Base-by-base conservation (phyloP, 1,284 basidiomycete species). In the Jaminaea rosea region DNA sequence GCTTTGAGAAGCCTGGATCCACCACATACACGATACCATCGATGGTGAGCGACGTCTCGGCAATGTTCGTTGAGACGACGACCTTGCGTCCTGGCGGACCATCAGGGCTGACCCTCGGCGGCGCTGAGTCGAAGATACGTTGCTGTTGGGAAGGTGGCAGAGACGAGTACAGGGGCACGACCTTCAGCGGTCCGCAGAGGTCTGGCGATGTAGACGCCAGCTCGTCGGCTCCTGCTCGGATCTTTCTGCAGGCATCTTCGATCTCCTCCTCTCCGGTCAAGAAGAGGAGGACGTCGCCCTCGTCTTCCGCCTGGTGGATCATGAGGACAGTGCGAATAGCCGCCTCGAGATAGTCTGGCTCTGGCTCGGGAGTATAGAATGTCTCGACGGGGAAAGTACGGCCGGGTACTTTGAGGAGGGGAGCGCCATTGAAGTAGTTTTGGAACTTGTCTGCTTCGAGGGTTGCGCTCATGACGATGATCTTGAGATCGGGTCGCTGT, bases 221-320 rank as follows among this genome's bases (percentile, higher is more conserved):
- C 36, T 69, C 63, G 29, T 72, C 69, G 4, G 64, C 67, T 69
- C 96, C 91, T 0, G 85, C 76, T 65, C 87, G 87, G 72, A 97
- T 93, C 75, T 94, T 93, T 29, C 87, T 79, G 73, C 93, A 97
- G 0, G 91, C 85, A 63, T 96, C 92, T 71, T 98, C 93, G 61
- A 98, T 98, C 77, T 98, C 94, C 69, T 97, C 93, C 74, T 97
- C 92, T 75, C 93, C 93, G 0, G 94, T 97, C 59, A 98, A 77
- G 83, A 98, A 98, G 4, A 98, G 78, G 1, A 98, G 78, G 32
- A 98, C 82, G 71, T 99, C 93, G 2, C 93, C 93, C 1, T 84
- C 85, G 4, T 90, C 88, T 74, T 99, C 93, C 1, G 88, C 89
- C 59, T 93, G 84, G 72, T 98, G 93, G 44, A 99, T 97, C 86